A percentile compares a stretch with the other conserved stretches of the same genome.
Evolutionary conservation across 352 stramenopile genomes (phyloP).

Genomic region (Phytophthora pisi): DNA sequence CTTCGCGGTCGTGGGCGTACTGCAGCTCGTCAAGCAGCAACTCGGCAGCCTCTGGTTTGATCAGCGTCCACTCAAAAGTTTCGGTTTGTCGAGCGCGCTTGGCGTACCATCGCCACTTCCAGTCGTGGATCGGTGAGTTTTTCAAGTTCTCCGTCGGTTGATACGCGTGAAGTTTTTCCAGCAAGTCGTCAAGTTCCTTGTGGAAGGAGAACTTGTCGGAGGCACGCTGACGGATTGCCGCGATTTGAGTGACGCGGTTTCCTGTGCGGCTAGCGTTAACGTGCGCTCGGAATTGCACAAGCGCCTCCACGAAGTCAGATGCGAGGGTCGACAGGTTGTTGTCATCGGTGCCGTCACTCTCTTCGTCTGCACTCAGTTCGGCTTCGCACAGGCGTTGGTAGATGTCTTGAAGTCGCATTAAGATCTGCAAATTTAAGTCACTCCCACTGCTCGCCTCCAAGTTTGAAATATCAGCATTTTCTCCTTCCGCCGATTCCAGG

Average conservation of each 20-base stretch:
- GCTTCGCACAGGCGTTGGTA: constrained; percentile 13
- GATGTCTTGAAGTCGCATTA: constrained; percentile 33
- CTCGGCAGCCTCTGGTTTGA: constrained; percentile 16
- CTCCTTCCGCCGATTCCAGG: not conserved
- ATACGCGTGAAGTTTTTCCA: constrained; percentile 12
- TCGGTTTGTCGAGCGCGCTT: constrained; percentile 20
- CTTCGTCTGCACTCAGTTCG: not conserved
- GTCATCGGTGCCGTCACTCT: not conserved
- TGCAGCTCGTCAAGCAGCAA: constrained; percentile 30
- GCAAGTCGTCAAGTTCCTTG: constrained; percentile 37
- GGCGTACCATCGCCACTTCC: constrained; percentile 38
- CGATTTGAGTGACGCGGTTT: constrained; percentile 28
- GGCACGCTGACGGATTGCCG: constrained; percentile 25
- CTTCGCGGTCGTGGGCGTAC: constrained; percentile 26
- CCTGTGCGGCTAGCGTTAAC: constrained; percentile 11
- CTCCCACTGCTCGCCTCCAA: constrained; percentile 10
- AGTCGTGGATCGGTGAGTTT: constrained; percentile 24
- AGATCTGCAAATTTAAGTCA: constrained; percentile 30
- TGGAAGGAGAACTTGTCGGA: constrained; percentile 40
- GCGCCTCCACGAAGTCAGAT: constrained; percentile 11
- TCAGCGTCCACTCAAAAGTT: constrained; percentile 22
- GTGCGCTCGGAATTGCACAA: constrained; percentile 27
- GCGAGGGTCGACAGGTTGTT: constrained; percentile 7
- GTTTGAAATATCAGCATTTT: not conserved
- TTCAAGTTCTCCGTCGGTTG: not conserved